Evolutionary conservation across 1,284 basidiomycete genomes (phyloP).

Genomic region (Moesziomyces aphidis): DNA sequence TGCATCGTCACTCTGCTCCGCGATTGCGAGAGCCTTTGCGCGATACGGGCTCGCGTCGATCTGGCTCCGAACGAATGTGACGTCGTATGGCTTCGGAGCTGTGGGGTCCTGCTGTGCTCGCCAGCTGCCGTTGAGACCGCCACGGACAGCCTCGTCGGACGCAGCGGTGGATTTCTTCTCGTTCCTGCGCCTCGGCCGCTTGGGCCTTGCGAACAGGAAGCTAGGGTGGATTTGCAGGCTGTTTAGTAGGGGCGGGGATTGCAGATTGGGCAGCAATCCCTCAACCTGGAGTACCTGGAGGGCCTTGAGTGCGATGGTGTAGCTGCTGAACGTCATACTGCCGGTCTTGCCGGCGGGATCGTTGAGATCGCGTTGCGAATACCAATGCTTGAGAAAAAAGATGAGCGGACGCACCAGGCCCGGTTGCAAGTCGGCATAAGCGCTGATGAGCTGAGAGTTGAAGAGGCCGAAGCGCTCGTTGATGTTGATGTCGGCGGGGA

Average conservation of each 20-base stretch:
- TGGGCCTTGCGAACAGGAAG: constrained; percentile 45
- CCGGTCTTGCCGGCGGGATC: constrained; percentile 53
- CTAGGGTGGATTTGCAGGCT: constrained; percentile 20
- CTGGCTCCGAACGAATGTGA: constrained; percentile 21
- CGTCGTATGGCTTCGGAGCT: constrained; percentile 30
- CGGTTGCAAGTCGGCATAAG: constrained; percentile 54
- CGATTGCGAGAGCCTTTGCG: constrained; percentile 3
- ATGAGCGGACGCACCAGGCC: constrained; percentile 52
- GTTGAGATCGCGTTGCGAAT: constrained; percentile 49
- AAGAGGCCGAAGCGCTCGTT: constrained; percentile 60
- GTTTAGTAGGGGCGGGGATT: constrained; percentile 55
- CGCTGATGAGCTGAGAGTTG: constrained; percentile 53
- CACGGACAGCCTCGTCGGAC: neutral
- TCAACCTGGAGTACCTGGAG: constrained; percentile 65
- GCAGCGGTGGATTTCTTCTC: neutral
- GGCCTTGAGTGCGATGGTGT: constrained; percentile 59
- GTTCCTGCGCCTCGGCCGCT: constrained; percentile 26
- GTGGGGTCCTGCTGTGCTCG: constrained; percentile 2
- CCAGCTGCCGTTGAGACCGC: neutral
- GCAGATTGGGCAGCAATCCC: constrained; percentile 66
- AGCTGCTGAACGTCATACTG: constrained; percentile 49
- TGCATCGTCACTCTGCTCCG: neutral
- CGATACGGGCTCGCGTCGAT: constrained; percentile 7
- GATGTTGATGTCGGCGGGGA: constrained; percentile 57
- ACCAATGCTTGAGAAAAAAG: constrained; percentile 60